These are phyloP conservation scores for Ceratocystis albifundus DNA, from an alignment of 2,329 filamentous ascomycete species.

Conservation along the genomic window DNA sequence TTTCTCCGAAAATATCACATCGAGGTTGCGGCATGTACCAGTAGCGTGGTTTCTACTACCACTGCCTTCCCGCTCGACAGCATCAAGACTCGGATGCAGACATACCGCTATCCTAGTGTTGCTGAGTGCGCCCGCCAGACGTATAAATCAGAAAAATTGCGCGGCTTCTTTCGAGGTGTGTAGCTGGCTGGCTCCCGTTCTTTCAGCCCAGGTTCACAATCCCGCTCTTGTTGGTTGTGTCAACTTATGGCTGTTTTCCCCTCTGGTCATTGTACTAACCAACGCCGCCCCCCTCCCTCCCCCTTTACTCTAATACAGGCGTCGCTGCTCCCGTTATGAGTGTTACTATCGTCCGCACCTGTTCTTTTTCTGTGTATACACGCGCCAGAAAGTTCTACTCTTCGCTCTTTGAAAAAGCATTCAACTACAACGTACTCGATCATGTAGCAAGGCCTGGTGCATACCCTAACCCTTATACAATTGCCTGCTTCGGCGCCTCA, in stretches of 20 bases:
- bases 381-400: constrained; percentile 63
- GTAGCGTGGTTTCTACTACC: constrained; percentile 67
- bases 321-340: constrained; percentile 70
- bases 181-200: constrained; percentile 15
- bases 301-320: constrained; percentile 35
- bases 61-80: constrained; percentile 79
- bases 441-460: constrained; percentile 60
- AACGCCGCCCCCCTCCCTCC: not conserved
- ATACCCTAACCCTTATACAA: constrained; percentile 60
- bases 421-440: constrained; percentile 57
- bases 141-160: constrained; percentile 59
- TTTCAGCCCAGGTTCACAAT: no score
- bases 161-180: constrained; percentile 71
- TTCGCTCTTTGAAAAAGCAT: constrained; percentile 55
- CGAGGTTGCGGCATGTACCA: constrained; percentile 65
- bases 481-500: constrained; percentile 64
- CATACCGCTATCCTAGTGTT: constrained; percentile 66
- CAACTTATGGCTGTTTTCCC: not conserved
- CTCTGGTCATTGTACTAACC: constrained; percentile 11
- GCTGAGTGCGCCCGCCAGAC: constrained; percentile 63
- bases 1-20: constrained; percentile 48
- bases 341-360: constrained; percentile 64
- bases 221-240: not conserved
- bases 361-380: constrained; percentile 72
- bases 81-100: constrained; percentile 83